Evolutionary conservation across 2,329 filamentous ascomycete genomes (phyloP), one percentile per base, ranked within the genome.

Genomic region (Chaetomium globosum): DNA sequence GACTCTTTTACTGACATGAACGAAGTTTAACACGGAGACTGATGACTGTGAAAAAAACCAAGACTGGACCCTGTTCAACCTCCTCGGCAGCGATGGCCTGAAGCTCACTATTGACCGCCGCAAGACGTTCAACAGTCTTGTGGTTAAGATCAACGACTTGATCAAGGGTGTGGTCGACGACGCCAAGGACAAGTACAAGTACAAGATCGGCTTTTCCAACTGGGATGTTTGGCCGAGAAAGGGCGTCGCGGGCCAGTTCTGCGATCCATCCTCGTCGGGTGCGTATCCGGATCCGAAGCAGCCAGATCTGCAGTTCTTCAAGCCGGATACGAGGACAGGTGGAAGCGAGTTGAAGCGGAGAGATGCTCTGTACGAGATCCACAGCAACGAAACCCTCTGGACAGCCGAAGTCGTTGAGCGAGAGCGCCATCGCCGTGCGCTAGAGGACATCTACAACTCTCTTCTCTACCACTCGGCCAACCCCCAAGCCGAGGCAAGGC

Each of bases 391-490:
- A 31, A 39, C 58, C 21, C 8, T 52, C 30, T 60, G 58, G 58
- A 21, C 36, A 3, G 7, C 23, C 2, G 58, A 60, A 26, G 6
- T 51, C 10, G 30, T 23, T 6, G 48, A 60, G 19, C 28, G 19
- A 1, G 58, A 60, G 12, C 58, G 58, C n/a, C 48, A 36, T 9
- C 48, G 48, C 49, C 21, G 10, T 3, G n/a, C 49, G 7, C 13
- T 23, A 9, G 33, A 53, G 1, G 33, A 61, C 10, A 61, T 53
- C 48, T 61, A 61, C 59, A 61, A 61, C 48, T 61, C 59, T n/a
- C 59, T 61, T 12, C 59, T 61, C 5, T 53, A 39, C 48, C 30
- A 53, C 48, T 61, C 59, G 6, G 16, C 48, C 49, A 53, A 61
- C 48, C 59, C 59, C 21, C 49, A 43, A 31, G 59, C 49, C 48